Percentiles rank a stretch among this genome's conserved stretches.
Conservation (phyloP, 257 asterid genomes). For the Primulina huaijiensis region DNA sequence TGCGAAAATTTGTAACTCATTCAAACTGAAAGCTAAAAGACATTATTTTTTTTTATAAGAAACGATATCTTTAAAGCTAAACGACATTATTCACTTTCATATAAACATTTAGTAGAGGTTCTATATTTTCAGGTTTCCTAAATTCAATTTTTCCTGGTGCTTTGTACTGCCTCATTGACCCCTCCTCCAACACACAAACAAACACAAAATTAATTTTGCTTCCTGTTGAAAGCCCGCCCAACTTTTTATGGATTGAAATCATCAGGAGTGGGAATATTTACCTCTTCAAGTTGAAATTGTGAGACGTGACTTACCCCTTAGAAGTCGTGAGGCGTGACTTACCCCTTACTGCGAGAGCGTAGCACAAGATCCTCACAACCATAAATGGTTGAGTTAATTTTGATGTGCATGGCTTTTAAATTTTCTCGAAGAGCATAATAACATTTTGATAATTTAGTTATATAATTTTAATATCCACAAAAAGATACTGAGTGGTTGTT, state of each 20-base stretch:
- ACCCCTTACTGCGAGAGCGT: not conserved
- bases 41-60: no score
- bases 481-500: not conserved
- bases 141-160: not conserved
- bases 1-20: not conserved
- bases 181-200: not conserved
- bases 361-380: not conserved
- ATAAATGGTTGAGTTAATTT: not conserved
- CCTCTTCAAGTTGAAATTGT: not conserved
- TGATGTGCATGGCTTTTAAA: not conserved
- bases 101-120: not conserved
- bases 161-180: not conserved
- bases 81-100: not conserved
- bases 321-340: not conserved
- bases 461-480: not conserved
- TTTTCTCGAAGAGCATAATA: not conserved
- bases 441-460: not conserved
- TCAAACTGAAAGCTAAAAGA: not conserved
- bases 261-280: not conserved
- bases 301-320: not conserved
- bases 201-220: not conserved
- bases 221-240: not conserved
- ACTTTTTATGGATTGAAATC: constrained; percentile 2
- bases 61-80: no score
- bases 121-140: not conserved